Evolutionary conservation across 306 rosid genomes (phyloP).

Genomic region (Fagus crenata): DNA sequence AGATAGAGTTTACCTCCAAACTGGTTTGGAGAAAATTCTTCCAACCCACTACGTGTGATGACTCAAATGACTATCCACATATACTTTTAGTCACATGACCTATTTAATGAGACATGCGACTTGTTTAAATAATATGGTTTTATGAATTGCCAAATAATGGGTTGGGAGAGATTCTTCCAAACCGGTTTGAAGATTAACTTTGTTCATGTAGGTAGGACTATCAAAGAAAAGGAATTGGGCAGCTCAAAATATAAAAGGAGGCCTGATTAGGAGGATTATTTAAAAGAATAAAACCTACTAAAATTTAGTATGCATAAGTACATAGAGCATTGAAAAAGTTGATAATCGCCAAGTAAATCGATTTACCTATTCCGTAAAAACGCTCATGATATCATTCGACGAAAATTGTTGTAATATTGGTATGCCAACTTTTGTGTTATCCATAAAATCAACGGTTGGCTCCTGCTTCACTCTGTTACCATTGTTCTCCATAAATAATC

Average conservation of each 20-base stretch:
- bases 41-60: no score
- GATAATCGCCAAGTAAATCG: neutral
- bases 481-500: constrained; percentile 41
- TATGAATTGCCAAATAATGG: no score
- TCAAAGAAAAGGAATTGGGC: neutral
- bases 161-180: no score
- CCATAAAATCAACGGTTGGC: constrained; percentile 41
- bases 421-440: constrained; percentile 38
- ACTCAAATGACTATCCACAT: no score
- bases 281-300: neutral
- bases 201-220: neutral
- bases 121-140: no score
- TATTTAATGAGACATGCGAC: no score
- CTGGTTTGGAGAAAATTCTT: no score
- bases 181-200: no score
- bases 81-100: no score
- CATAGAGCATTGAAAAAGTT: constrained; percentile 12
- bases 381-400: constrained; percentile 45
- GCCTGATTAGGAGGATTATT: neutral
- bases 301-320: constrained; percentile 22
- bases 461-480: constrained; percentile 51
- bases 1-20: no score
- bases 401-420: constrained; percentile 39
- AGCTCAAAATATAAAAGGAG: neutral
- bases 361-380: constrained; percentile 56